phyloP scores from a whole-genome alignment of 2,329 filamentous ascomycete genomes.

The Chalaropsis thielavioides region DNA sequence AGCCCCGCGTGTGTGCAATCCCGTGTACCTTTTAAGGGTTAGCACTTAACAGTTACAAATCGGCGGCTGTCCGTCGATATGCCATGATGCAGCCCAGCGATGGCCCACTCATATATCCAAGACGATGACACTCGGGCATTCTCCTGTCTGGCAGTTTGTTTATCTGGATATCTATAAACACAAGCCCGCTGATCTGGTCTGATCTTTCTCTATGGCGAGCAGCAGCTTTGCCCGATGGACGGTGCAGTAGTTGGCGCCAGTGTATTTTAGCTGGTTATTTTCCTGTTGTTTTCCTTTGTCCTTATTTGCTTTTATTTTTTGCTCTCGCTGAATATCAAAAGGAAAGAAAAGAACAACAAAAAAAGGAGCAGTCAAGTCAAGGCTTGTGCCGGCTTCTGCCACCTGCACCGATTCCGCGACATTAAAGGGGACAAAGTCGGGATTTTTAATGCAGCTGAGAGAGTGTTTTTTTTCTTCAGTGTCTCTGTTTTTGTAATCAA shows the following conservation, averaged over 20 bases:
- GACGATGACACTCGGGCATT: not conserved
- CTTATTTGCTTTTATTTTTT: not conserved
- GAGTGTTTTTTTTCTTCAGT: not conserved
- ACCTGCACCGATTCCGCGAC: conserved; percentile 1
- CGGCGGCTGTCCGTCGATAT: not conserved
- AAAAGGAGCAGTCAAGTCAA: not conserved
- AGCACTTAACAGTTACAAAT: not conserved
- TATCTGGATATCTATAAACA: not conserved
- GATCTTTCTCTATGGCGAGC: not conserved
- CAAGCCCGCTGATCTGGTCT: not conserved
- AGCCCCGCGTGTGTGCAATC: not conserved
- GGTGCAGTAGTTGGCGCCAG: too few relatives aligned
- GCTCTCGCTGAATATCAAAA: not conserved
- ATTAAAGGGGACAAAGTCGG: not conserved
- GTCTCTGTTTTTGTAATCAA: not conserved
- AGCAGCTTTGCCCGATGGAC: not conserved
- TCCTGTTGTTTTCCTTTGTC: not conserved
- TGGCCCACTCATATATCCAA: not conserved
- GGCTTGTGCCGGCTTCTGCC: not conserved
- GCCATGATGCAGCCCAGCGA: not conserved
- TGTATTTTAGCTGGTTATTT: too few relatives aligned
- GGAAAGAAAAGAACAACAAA: not conserved
- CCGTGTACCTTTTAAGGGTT: not conserved
- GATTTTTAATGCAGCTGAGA: conserved; percentile 1
- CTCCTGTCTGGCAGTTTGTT: not conserved